Conservation (phyloP, 768 basidiomycete species). For the Gymnopilus dilepis region DNA sequence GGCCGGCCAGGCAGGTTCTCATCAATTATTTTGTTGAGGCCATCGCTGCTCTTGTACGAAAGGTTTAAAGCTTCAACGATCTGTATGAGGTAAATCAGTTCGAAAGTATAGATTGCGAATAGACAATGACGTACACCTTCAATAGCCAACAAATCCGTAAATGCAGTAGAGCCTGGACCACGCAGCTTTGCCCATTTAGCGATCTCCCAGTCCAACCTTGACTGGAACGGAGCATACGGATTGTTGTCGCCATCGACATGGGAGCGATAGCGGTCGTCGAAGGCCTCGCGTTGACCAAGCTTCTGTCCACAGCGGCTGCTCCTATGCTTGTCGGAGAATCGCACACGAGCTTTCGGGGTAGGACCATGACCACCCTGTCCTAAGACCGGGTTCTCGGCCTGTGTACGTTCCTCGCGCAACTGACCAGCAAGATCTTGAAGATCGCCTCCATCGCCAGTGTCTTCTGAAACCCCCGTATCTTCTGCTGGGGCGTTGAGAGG, state of each 20-base stretch:
- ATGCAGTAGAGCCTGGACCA: constrained; percentile 40
- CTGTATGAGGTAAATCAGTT: background rate
- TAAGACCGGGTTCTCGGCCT: too few relatives aligned
- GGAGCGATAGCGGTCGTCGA: background rate
- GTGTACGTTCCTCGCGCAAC: too few relatives aligned
- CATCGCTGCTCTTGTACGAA: background rate
- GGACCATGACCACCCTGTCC: too few relatives aligned
- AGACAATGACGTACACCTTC: constrained; percentile 36
- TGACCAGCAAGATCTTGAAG: too few relatives aligned
- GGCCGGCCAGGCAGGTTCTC: background rate
- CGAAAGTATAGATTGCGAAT: background rate
- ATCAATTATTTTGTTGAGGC: background rate
- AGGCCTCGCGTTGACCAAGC: too few relatives aligned
- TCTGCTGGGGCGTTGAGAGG: too few relatives aligned
- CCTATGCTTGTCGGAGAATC: too few relatives aligned
- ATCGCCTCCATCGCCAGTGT: too few relatives aligned
- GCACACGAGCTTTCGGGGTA: too few relatives aligned
- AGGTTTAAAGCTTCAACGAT: background rate
- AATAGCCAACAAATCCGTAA: constrained; percentile 42
- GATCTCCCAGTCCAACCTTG: constrained; percentile 42
- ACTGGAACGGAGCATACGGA: constrained; percentile 32
- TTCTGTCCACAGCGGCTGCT: too few relatives aligned
- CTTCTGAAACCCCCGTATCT: too few relatives aligned
- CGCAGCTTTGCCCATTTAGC: constrained; percentile 44
- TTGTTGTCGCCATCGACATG: background rate